Evolutionary conservation across 1,284 basidiomycete genomes (phyloP).

Genomic region (Irpex sp.): DNA sequence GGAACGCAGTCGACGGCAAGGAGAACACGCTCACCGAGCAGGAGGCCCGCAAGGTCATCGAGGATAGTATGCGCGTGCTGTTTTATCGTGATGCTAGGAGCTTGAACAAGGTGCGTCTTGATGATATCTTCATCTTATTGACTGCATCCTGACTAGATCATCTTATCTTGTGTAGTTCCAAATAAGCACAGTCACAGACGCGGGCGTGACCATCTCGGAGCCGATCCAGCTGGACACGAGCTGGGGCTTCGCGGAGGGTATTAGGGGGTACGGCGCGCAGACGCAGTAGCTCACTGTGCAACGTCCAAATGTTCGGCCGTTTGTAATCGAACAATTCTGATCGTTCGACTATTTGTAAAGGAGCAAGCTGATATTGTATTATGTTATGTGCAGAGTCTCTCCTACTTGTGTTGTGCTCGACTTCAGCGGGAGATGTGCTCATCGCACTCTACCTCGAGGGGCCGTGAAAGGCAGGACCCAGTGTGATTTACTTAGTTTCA

Average conservation of each 20-base stretch:
- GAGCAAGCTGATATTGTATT: too few species aligned
- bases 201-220: constrained; percentile 79
- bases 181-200: constrained; percentile 83
- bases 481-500: too few species aligned
- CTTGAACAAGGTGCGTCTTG: constrained; percentile 79
- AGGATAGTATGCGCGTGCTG: constrained; percentile 89
- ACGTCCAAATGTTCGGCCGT: too few species aligned
- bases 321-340: too few species aligned
- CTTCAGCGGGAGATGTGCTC: too few species aligned
- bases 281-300: constrained; percentile 38
- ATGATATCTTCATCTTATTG: background rate
- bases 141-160: background rate
- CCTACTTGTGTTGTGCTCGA: too few species aligned
- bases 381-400: too few species aligned
- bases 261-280: constrained; percentile 82
- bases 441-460: too few species aligned
- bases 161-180: constrained; percentile 63
- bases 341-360: too few species aligned
- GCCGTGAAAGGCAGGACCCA: too few species aligned
- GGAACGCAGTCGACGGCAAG: constrained; percentile 83
- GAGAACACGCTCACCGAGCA: constrained; percentile 75
- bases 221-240: constrained; percentile 72
- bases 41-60: constrained; percentile 76
- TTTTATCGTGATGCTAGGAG: constrained; percentile 97
- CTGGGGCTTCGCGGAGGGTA: constrained; percentile 91